These are phyloP conservation scores for Leishmania martiniquensis DNA, from an alignment of 208 protist genomes.

Conservation along the genomic window DNA sequence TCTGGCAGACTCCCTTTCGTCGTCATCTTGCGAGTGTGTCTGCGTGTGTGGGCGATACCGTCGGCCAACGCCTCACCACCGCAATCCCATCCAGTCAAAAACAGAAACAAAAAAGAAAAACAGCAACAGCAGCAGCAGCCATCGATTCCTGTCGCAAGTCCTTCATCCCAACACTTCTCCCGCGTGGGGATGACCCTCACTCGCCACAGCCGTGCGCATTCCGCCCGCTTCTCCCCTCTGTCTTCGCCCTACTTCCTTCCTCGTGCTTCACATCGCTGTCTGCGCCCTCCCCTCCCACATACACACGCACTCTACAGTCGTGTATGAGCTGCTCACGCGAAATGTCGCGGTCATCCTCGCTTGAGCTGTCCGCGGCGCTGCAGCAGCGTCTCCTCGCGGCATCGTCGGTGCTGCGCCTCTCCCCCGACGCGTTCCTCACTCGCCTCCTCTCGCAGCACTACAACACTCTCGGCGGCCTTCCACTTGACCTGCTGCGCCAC, in stretches of 20 bases:
- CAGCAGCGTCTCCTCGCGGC: constrained; percentile 33
- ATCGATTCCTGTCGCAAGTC: background rate
- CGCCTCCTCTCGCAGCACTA: constrained; percentile 40
- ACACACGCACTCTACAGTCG: background rate
- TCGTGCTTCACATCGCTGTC: background rate
- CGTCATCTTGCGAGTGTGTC: background rate
- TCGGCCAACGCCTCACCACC: background rate
- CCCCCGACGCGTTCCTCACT: constrained; percentile 31
- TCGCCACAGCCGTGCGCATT: background rate
- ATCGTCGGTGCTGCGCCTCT: constrained; percentile 34
- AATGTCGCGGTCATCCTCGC: constrained; percentile 19
- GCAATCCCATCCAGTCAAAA: too few species aligned
- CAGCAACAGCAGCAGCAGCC: too few species aligned
- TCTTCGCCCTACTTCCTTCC: background rate
- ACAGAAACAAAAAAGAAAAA: too few species aligned
- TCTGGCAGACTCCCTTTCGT: background rate
- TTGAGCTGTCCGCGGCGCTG: constrained; percentile 25
- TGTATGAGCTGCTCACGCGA: background rate
- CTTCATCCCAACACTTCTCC: background rate
- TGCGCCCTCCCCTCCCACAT: background rate
- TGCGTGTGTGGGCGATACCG: background rate
- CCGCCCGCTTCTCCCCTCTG: background rate
- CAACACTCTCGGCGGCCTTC: constrained; percentile 49
- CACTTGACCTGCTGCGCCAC: constrained; percentile 35
- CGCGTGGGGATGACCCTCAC: background rate